Conservation (phyloP, 345 rosid genomes). For the Noccaea bulbosa region DNA sequence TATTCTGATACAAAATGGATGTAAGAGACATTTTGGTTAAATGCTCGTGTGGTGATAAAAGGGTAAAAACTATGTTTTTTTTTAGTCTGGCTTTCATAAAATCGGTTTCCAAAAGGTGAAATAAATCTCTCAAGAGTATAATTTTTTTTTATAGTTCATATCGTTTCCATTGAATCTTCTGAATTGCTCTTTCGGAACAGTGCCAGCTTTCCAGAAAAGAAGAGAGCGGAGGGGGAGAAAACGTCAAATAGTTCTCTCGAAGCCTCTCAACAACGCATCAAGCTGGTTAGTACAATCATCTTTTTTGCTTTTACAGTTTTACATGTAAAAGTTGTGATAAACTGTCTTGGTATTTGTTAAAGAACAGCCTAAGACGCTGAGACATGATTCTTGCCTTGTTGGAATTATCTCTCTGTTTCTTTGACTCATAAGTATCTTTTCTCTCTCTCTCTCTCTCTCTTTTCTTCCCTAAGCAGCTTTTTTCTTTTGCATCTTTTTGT, state of each 20-base stretch:
- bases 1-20: slow-evolving; percentile 36
- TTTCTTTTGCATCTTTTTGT: slow-evolving; percentile 36
- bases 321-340: slow-evolving; percentile 34
- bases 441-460: slow-evolving; percentile 21
- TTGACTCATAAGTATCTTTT: slow-evolving; percentile 47
- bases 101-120: slow-evolving; percentile 19
- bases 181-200: slow-evolving; percentile 40
- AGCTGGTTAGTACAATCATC: slow-evolving; percentile 61
- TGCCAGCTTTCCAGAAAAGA: slow-evolving; percentile 81
- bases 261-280: slow-evolving; percentile 54
- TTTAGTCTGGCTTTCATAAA: slow-evolving; percentile 24
- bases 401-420: slow-evolving; percentile 47
- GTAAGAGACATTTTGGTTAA: slow-evolving; percentile 43
- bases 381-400: slow-evolving; percentile 40
- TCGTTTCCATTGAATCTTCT: slow-evolving; percentile 37
- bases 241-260: slow-evolving; percentile 49
- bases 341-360: slow-evolving; percentile 43
- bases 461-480: slow-evolving; percentile 24
- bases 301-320: slow-evolving; percentile 19
- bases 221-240: slow-evolving; percentile 54
- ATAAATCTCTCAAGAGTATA: slow-evolving; percentile 28
- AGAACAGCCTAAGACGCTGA: slow-evolving; percentile 45
- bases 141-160: slow-evolving; percentile 27
- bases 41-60: slow-evolving; percentile 27
- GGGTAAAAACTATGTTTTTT: slow-evolving; percentile 5